Evolutionary conservation across 345 rosid species (phyloP), one percentile per base, ranked within the genome.

Genomic region (Corchorus olitorius): DNA sequence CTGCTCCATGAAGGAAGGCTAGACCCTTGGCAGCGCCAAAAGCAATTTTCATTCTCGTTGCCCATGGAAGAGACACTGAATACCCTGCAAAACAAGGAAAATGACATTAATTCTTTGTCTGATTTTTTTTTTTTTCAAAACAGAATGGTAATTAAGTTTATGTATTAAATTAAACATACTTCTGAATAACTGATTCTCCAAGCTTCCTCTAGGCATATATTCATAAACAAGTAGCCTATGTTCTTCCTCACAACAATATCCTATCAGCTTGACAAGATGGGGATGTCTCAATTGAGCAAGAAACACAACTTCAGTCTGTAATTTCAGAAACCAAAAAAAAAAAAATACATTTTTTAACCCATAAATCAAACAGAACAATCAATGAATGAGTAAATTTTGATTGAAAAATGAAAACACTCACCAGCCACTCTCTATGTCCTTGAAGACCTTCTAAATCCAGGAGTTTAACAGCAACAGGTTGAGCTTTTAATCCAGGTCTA

Each of bases 401-500:
- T 70, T 35, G 39, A 27, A 50, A 70, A 12, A 52, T 35, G 39
- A 27, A 50, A 70, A 6, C 4, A 84, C 97, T 73, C 33, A 94
- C 98, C 97, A 94, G 76, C 98, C 98, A 94, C 85, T 94, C 98
- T 52, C 77, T 85, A 62, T 94, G 98, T 59, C 98, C 98, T 74
- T 94, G 98, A 80, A 88, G 75, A 45, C 98, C 97, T 3, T 94
- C 97, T 75, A 88, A 86, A 75, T 94, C 93, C 71, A 94, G 75
- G 13, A 83, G 83, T 88, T 94, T 94, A 22, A 94, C 97, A 5
- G 98, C 98, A 0, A 94, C 98, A 14, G 98, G 91, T 77, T 91
- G 97, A 43, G 97, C 93, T 77, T 88, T 85, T 78, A 94, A 84
- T 49, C 98, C 94, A 35, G 90, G 93, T 60, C 92, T 84, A 56